Evolutionary conservation across 2,329 filamentous ascomycete species (phyloP), one percentile per base, ranked within the genome.

Genomic region (Tolypocladium ophioglossoides): DNA sequence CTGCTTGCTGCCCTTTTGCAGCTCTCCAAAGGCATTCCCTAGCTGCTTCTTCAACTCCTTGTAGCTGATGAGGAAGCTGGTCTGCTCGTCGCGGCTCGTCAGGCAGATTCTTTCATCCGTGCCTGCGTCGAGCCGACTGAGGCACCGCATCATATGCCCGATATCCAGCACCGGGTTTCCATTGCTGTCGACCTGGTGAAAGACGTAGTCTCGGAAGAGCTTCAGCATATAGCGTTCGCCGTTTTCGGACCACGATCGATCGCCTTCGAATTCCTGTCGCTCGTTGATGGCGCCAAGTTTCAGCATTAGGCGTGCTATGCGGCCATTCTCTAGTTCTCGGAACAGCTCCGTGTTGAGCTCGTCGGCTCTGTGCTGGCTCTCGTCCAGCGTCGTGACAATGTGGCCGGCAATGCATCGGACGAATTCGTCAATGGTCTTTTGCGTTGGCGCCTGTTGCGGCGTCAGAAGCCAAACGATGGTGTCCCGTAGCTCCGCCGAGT

Each of bases 171-270:
- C 86, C 0, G 94, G 87, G 52, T 88, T 86, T 16, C 90, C 91
- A 55, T 89, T 84, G 34, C 82, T 80, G 67, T 97, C 91, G 14
- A 96, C 91, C 65, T 95, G 91, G 69, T 99, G 94, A 72, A 97
- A 99, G 41, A 96, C 89, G 63, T 95, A 97, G 71, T 99, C 94
- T 51, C 94, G 83, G 76, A 97, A 97, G 10, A 99, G 79, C 72
- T 96, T 96, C 59, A 99, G 77, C 66, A 89, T 87, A 68, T 96
- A 97, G 32, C 91, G 83, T 63, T 96, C 90, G 30, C 92, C 92
- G 50, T 88, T 94, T 69, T 97, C 92, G 5, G 90, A 89, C 92
- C 94, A 99, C 50, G 82, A 77, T 0, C 79, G 74, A 57, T 91
- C 87, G 41, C 84, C 83, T 52, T 89, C 87, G 57, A 87, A 86